These are phyloP conservation scores for Daldinia eschscholtzii DNA, from an alignment of 2,329 filamentous ascomycete species.

Conservation along the genomic window DNA sequence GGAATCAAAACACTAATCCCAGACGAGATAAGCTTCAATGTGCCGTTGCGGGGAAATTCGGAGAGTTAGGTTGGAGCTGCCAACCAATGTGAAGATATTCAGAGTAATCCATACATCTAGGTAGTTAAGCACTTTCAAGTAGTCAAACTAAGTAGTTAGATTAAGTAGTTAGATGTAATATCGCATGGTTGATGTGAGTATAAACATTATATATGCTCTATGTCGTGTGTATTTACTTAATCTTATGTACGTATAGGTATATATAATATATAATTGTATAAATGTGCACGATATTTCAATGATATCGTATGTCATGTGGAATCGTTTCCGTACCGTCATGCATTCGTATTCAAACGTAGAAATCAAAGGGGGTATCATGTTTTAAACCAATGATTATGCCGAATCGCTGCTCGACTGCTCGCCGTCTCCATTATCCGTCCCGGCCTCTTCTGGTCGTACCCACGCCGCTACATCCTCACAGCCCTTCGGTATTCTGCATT, in stretches of 20 bases:
- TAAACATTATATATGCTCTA: constrained; percentile 9
- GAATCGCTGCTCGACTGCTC: constrained; percentile 54
- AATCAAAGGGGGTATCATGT: constrained; percentile 32
- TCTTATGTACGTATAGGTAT: constrained; percentile 13
- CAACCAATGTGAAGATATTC: constrained; percentile 6
- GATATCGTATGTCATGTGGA: constrained; percentile 11
- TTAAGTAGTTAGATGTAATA: not conserved
- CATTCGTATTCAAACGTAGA: constrained; percentile 15
- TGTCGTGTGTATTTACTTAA: not conserved
- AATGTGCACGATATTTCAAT: constrained; percentile 9
- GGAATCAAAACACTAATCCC: constrained; percentile 18
- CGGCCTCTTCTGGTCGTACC: constrained; percentile 46
- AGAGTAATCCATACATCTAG: not conserved
- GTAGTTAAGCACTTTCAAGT: not conserved
- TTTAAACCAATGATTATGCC: constrained; percentile 33
- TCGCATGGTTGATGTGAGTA: not conserved
- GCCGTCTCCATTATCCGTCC: constrained; percentile 35
- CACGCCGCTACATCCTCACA: constrained; percentile 67
- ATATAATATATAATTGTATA: not conserved
- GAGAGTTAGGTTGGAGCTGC: constrained; percentile 11
- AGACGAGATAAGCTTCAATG: constrained; percentile 23
- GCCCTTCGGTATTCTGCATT: constrained; percentile 73
- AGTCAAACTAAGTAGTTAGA: not conserved
- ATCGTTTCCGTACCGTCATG: constrained; percentile 7
- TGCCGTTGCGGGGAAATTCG: constrained; percentile 33